These are phyloP conservation scores for Cryphonectria naterciae DNA, from an alignment of 2,329 filamentous ascomycete genomes.

Conservation along the genomic window DNA sequence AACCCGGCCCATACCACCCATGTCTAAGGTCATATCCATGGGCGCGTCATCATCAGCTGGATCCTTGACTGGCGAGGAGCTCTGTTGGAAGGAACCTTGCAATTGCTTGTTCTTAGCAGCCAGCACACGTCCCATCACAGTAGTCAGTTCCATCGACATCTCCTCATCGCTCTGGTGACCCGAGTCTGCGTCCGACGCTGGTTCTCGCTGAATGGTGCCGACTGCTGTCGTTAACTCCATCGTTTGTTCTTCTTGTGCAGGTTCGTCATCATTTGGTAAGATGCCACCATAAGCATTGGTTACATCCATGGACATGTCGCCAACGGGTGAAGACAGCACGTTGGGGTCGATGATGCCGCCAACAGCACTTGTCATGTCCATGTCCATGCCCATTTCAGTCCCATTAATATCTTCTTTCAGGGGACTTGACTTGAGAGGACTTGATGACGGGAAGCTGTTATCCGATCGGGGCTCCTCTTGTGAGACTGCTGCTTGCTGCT, in stretches of 20 bases:
- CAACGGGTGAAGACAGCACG: constrained; percentile 41
- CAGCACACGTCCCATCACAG: constrained; percentile 63
- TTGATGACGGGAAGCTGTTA: constrained; percentile 20
- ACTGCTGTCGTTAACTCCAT: constrained; percentile 87
- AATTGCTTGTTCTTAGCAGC: constrained; percentile 29
- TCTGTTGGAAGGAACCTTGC: constrained; percentile 24
- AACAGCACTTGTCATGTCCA: constrained; percentile 61
- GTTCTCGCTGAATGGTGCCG: constrained; percentile 64
- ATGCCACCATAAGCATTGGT: constrained; percentile 84
- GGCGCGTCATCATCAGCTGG: constrained; percentile 38
- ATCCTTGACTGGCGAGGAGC: constrained; percentile 32
- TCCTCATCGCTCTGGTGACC: constrained; percentile 62
- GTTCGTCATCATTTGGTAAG: constrained; percentile 48
- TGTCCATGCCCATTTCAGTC: constrained; percentile 55
- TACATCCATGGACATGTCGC: constrained; percentile 92
- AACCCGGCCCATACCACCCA: constrained; percentile 62
- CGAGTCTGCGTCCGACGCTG: constrained; percentile 39
- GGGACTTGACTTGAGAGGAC: constrained; percentile 26
- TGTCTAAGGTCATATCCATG: constrained; percentile 62
- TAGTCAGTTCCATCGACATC: constrained; percentile 79
- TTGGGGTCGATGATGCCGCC: constrained; percentile 45
- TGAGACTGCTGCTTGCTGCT: constrained; percentile 46
- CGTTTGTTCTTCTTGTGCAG: constrained; percentile 60
- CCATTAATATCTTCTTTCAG: constrained; percentile 44
- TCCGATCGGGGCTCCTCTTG: constrained; percentile 20